A percentile compares a stretch with the other conserved stretches of the same genome.
phyloP scores from a whole-genome alignment of 2,329 filamentous ascomycete species.

The Stachybotrys chlorohalonatus region DNA sequence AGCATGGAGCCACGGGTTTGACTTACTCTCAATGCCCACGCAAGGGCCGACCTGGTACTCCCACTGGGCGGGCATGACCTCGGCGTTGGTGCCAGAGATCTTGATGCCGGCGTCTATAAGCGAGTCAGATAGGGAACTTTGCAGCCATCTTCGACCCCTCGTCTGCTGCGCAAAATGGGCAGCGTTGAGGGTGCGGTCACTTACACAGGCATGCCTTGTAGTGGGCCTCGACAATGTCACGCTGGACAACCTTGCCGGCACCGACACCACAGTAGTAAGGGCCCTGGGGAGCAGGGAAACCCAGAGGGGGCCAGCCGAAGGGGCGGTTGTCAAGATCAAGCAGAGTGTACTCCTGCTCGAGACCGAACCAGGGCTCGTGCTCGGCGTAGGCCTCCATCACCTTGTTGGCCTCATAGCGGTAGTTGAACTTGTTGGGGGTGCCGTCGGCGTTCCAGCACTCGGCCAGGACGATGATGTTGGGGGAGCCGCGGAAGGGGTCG shows the following conservation, averaged over 20 bases:
- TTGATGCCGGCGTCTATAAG: constrained; percentile 61
- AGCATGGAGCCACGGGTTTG: neutral
- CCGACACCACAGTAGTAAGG: constrained; percentile 77
- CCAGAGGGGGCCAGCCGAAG: constrained; percentile 62
- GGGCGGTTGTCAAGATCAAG: constrained; percentile 77
- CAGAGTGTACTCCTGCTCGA: constrained; percentile 88
- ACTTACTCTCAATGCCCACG: constrained; percentile 70
- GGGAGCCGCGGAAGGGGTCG: constrained; percentile 79
- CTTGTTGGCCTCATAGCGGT: constrained; percentile 82
- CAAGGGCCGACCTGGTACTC: constrained; percentile 96
- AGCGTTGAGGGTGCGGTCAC: constrained; percentile 4
- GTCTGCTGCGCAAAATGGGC: neutral
- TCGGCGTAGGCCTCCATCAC: constrained; percentile 81
- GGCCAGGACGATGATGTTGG: constrained; percentile 89
- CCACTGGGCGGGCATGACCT: constrained; percentile 98
- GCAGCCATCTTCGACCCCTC: constrained; percentile 2
- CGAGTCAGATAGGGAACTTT: neutral
- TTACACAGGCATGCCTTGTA: constrained; percentile 58
- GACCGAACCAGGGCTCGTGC: constrained; percentile 91
- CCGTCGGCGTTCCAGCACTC: constrained; percentile 94
- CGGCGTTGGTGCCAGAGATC: constrained; percentile 97
- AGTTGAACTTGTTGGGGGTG: constrained; percentile 97
- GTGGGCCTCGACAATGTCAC: constrained; percentile 80
- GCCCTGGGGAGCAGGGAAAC: constrained; percentile 69
- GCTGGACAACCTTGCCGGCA: constrained; percentile 92